phyloP scores from a whole-genome alignment of 1,284 basidiomycete species.

The Apiotrichum brassicae region DNA sequence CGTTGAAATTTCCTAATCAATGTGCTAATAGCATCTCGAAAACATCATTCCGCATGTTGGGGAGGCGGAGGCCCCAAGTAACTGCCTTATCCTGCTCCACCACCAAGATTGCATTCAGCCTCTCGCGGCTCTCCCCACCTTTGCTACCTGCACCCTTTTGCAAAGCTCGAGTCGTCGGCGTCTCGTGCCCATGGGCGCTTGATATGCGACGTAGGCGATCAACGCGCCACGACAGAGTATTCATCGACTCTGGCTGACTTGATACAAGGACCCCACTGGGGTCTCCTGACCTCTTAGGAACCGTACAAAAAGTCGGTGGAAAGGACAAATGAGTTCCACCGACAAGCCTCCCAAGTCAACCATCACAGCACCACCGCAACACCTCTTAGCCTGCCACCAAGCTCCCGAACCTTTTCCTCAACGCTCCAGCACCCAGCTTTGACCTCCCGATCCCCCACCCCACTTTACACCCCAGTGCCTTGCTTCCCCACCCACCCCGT shows the following conservation, averaged over 20 bases:
- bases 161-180: not conserved
- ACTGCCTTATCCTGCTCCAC: too few relatives aligned
- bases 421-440: not conserved
- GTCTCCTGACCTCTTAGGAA: conserved; percentile 44
- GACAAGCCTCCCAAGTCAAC: not conserved
- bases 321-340: conserved; percentile 15
- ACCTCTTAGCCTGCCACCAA: not conserved
- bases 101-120: too few relatives aligned
- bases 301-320: conserved; percentile 43
- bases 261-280: not conserved
- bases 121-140: not conserved
- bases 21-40: too few relatives aligned
- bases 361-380: not conserved
- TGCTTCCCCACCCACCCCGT: not conserved
- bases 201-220: too few relatives aligned
- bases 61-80: too few relatives aligned
- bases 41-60: too few relatives aligned
- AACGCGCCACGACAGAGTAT: not conserved
- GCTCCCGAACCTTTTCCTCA: not conserved
- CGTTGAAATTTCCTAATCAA: not conserved
- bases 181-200: too few relatives aligned
- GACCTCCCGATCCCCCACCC: not conserved
- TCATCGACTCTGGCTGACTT: too few relatives aligned
- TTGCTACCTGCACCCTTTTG: not conserved
- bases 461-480: conserved; percentile 1